Conservation (phyloP, 2,329 filamentous ascomycete species). For the Didymella glomerata region DNA sequence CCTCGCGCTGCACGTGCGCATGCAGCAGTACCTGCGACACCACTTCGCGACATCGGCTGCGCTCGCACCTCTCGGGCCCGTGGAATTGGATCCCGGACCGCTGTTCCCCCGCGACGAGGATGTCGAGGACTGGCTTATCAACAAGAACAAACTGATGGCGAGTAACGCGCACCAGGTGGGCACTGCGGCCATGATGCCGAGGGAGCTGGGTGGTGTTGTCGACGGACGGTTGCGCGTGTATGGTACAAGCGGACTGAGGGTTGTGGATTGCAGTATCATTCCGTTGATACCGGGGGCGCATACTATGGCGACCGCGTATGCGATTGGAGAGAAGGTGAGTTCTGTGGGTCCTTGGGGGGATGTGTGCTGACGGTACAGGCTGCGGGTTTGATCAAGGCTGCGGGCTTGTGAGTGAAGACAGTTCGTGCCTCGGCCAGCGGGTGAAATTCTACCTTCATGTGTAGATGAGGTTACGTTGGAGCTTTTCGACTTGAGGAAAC, state of each 20-base stretch:
- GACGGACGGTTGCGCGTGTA: conserved; percentile 29
- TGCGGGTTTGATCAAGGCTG: too few species aligned
- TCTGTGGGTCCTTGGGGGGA: too few species aligned
- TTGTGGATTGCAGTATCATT: conserved; percentile 39
- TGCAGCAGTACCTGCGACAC: conserved; percentile 20
- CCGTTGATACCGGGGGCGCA: conserved; percentile 32
- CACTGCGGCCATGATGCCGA: conserved; percentile 32
- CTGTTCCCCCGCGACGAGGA: conserved; percentile 28
- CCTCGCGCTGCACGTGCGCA: conserved; percentile 31
- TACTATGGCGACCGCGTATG: conserved; percentile 37
- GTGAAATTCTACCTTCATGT: too few species aligned
- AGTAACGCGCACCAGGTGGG: conserved; percentile 29
- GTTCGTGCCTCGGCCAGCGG: too few species aligned
- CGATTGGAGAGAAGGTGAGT: conserved; percentile 31
- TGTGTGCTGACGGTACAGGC: too few species aligned
- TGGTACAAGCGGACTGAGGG: conserved; percentile 29
- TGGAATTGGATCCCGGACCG: conserved; percentile 40
- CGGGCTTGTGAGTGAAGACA: too few species aligned
- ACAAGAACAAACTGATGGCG: conserved; percentile 19
- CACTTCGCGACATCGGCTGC: conserved; percentile 16
- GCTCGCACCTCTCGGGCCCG: conserved; percentile 27
- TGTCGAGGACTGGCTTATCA: conserved; percentile 18
- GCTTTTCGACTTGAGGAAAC: too few species aligned
- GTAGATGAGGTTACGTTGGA: too few species aligned
- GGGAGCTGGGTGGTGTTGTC: conserved; percentile 31